These are phyloP conservation scores for Sphaerosporella brunnea DNA, from an alignment of 495 filamentous ascomycete species.

Conservation along the genomic window DNA sequence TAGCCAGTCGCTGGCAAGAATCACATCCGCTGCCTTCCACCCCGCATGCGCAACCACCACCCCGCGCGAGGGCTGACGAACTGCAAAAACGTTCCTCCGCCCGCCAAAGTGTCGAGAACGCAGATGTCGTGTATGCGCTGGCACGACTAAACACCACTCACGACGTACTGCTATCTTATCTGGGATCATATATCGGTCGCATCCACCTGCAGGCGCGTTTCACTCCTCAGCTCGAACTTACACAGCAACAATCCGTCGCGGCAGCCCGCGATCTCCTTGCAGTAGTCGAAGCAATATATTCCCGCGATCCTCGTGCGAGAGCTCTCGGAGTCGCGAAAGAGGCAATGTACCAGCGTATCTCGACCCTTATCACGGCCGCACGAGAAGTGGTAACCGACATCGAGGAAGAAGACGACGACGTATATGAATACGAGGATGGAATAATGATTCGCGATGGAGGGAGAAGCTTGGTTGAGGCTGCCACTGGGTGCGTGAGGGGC, in stretches of 20 bases:
- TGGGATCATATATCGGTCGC: conserved; percentile 82
- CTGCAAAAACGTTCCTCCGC: too few relatives aligned
- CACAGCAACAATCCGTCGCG: conserved; percentile 58
- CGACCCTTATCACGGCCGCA: conserved; percentile 60
- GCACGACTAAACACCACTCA: conserved; percentile 53
- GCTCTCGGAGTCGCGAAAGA: conserved; percentile 51
- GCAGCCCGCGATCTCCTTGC: conserved; percentile 61
- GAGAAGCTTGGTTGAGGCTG: conserved; percentile 55
- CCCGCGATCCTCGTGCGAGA: conserved; percentile 50
- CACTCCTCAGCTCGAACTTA: conserved; percentile 57
- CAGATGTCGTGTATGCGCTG: conserved; percentile 16
- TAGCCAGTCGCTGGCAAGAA: conserved; percentile 9
- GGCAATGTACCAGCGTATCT: conserved; percentile 62
- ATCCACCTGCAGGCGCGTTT: conserved; percentile 79
- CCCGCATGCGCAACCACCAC: conserved; percentile 21
- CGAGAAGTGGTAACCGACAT: conserved; percentile 53
- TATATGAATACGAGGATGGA: conserved; percentile 29
- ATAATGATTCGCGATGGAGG: conserved; percentile 68
- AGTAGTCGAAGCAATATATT: conserved; percentile 68
- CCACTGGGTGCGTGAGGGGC: conserved; percentile 74
- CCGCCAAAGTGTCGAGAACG: neutral
- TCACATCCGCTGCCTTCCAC: conserved; percentile 24
- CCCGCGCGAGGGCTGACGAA: conserved; percentile 8
- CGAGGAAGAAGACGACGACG: conserved; percentile 45
- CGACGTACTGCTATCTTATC: conserved; percentile 69